phyloP scores from a whole-genome alignment of 805 yeast species.

The Cyberlindnera meyerae region DNA sequence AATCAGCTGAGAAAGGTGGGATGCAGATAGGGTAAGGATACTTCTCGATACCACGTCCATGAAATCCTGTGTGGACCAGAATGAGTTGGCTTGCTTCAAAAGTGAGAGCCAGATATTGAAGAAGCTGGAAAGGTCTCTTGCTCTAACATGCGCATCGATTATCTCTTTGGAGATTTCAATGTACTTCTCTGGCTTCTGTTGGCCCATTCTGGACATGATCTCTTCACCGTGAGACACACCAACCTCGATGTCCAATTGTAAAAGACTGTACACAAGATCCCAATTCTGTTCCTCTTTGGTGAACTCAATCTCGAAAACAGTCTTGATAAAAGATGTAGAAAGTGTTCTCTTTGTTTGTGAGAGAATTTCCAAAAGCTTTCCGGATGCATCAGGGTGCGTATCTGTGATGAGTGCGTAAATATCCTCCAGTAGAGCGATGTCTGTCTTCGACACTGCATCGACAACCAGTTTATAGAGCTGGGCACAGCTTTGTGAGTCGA shows the following conservation, averaged over 20 bases:
- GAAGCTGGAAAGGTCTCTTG: slow-evolving; percentile 53
- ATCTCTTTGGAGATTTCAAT: slow-evolving; percentile 28
- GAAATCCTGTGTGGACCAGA: slow-evolving; percentile 26
- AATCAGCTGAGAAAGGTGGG: slow-evolving; percentile 35
- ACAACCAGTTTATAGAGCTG: slow-evolving; percentile 29
- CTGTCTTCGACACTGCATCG: slow-evolving; percentile 25
- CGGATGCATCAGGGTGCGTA: slow-evolving; percentile 36
- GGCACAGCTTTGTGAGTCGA: slow-evolving; percentile 21
- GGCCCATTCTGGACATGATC: slow-evolving; percentile 25
- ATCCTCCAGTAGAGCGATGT: slow-evolving; percentile 41
- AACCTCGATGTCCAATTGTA: slow-evolving; percentile 53
- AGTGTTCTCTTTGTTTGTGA: slow-evolving; percentile 47
- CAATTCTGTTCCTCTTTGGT: slow-evolving; percentile 44
- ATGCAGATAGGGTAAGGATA: slow-evolving; percentile 41
- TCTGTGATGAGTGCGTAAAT: slow-evolving; percentile 40
- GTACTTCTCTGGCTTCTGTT: slow-evolving; percentile 2
- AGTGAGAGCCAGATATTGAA: slow-evolving; percentile 38
- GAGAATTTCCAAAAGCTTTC: slow-evolving; percentile 42
- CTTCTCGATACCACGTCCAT: slow-evolving; percentile 35
- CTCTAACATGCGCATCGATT: slow-evolving; percentile 45
- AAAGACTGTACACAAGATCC: slow-evolving; percentile 41
- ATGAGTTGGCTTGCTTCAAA: slow-evolving; percentile 6
- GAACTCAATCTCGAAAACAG: slow-evolving; percentile 41
- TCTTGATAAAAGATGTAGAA: slow-evolving; percentile 45
- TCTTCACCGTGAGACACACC: slow-evolving; percentile 41